Conservation (phyloP, 306 rosid genomes). For the Pyrus bretschneideri region DNA sequence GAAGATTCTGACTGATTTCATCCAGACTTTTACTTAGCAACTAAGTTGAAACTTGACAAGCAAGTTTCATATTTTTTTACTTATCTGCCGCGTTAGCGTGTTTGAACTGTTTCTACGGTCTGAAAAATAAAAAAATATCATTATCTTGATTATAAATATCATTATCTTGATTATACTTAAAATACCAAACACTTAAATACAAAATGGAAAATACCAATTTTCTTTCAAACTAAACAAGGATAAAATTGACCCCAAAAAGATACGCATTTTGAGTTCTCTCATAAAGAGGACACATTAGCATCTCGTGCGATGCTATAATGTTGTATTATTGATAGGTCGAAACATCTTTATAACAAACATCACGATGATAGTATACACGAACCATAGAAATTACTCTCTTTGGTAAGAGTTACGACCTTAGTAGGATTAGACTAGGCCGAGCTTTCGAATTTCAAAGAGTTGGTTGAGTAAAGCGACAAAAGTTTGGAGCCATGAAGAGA, state of each 20-base stretch:
- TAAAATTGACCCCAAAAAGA: neutral
- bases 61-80: conserved; percentile 2
- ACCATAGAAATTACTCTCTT: no score
- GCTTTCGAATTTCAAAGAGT: neutral
- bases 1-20: conserved; percentile 5
- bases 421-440: no score
- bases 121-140: neutral
- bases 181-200: no score
- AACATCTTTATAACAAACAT: no score
- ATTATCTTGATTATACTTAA: neutral
- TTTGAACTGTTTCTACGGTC: neutral
- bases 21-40: neutral
- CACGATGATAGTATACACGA: no score
- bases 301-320: neutral
- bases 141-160: neutral
- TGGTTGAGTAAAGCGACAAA: no score
- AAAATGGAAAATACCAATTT: neutral
- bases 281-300: no score
- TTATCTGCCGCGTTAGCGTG: neutral
- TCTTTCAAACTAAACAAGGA: neutral
- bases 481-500: no score
- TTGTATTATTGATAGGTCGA: no score
- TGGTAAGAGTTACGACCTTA: no score
- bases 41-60: neutral
- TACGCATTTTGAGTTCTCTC: neutral